These are phyloP conservation scores for Staphylotrichum longicolle DNA, from an alignment of 495 filamentous ascomycete species.

Conservation along the genomic window DNA sequence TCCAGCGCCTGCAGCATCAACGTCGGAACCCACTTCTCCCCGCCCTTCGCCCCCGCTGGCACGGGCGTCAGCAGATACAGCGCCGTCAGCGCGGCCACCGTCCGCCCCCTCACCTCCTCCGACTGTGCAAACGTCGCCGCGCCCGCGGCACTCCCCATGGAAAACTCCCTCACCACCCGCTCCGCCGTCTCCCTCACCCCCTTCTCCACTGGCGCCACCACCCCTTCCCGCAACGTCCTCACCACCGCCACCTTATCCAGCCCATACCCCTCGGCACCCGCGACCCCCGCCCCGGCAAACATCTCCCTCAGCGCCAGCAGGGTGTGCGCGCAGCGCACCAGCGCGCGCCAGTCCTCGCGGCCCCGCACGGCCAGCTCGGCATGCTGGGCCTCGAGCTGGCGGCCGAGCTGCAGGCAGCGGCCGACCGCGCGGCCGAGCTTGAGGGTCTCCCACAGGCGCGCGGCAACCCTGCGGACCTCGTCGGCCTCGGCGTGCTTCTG, in stretches of 20 bases:
- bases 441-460: constrained; percentile 75
- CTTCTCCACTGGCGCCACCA: constrained; percentile 68
- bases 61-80: constrained; percentile 71
- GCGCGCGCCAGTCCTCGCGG: constrained; percentile 70
- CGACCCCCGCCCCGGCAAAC: constrained; percentile 58
- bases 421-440: constrained; percentile 71
- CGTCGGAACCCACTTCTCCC: constrained; percentile 59
- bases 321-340: constrained; percentile 76
- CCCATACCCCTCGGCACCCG: constrained; percentile 66
- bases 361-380: constrained; percentile 41
- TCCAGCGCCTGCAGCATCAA: constrained; percentile 75
- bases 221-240: constrained; percentile 60
- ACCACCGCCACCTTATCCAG: constrained; percentile 69
- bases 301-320: constrained; percentile 69
- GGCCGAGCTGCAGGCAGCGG: constrained; percentile 71
- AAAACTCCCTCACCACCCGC: constrained; percentile 80
- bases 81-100: constrained; percentile 70
- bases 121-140: constrained; percentile 70
- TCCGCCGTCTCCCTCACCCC: constrained; percentile 67
- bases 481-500: constrained; percentile 79
- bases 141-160: constrained; percentile 61
- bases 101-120: constrained; percentile 70
- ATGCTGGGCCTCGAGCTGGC: constrained; percentile 84
- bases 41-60: constrained; percentile 49
- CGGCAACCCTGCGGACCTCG: constrained; percentile 67